A percentile compares a stretch with the other conserved stretches of the same genome.
These are phyloP conservation scores for Akanthomyces lecanii DNA, from an alignment of 2,329 filamentous ascomycete species.

Conservation along the genomic window DNA sequence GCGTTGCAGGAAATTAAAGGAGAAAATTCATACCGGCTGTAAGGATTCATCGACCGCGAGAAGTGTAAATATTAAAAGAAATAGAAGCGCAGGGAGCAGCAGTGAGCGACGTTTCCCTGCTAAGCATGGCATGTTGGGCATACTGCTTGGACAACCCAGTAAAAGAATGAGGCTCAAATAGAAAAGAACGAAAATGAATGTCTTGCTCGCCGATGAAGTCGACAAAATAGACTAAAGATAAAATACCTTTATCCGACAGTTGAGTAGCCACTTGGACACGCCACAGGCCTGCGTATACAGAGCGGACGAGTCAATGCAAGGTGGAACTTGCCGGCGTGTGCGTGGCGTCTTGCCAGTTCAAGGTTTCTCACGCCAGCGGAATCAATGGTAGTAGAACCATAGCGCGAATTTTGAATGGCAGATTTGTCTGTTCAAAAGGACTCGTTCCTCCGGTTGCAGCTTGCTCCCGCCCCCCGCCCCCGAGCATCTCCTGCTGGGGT, in stretches of 20 bases:
- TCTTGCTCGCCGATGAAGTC: background rate
- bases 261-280: background rate
- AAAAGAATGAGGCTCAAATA: background rate
- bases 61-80: slow-evolving; percentile 13
- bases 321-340: background rate
- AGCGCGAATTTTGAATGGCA: background rate
- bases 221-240: background rate
- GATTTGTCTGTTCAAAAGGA: background rate
- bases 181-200: background rate
- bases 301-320: background rate
- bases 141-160: background rate
- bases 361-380: background rate
- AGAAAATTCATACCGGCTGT: slow-evolving; percentile 3
- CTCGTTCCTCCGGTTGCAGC: background rate
- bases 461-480: background rate
- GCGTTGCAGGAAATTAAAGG: background rate
- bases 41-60: slow-evolving; percentile 11
- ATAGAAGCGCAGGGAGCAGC: background rate
- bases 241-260: background rate
- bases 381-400: background rate
- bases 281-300: background rate
- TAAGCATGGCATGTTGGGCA: slow-evolving; percentile 7
- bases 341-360: background rate
- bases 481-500: background rate
- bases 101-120: background rate